phyloP scores from a whole-genome alignment of 805 yeast species.

The Yarrowia keelungensis region DNA sequence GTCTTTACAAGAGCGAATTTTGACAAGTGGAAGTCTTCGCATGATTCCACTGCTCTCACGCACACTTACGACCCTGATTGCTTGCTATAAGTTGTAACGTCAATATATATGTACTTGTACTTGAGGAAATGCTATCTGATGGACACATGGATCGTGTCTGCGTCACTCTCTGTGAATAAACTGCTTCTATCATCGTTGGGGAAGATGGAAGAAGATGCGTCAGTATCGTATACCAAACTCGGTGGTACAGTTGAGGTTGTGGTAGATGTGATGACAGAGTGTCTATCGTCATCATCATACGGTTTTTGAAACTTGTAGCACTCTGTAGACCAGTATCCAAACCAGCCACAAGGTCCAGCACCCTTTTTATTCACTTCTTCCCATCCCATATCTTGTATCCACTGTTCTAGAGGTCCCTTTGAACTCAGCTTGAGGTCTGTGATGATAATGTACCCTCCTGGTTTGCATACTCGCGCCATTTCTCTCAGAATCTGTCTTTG shows the following conservation, averaged over 20 bases:
- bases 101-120: no score
- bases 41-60: no score
- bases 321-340: constrained; percentile 37
- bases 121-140: background rate
- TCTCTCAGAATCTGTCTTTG: constrained; percentile 29
- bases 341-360: constrained; percentile 36
- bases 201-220: background rate
- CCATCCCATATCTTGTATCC: constrained; percentile 39
- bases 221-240: constrained; percentile 18
- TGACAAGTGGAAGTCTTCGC: no score
- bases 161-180: constrained; percentile 18
- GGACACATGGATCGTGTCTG: constrained; percentile 19
- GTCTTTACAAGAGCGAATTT: no score
- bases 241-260: constrained; percentile 3
- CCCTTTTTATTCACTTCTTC: constrained; percentile 24
- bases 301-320: constrained; percentile 30
- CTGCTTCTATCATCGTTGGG: background rate
- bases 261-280: background rate
- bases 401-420: constrained; percentile 18
- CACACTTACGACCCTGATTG: no score
- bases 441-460: constrained; percentile 30
- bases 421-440: constrained; percentile 21
- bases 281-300: constrained; percentile 7
- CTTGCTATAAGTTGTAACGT: no score
- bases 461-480: constrained; percentile 35